These are phyloP conservation scores for Colletotrichum truncatum DNA, from an alignment of 2,329 filamentous ascomycete genomes.

Conservation along the genomic window DNA sequence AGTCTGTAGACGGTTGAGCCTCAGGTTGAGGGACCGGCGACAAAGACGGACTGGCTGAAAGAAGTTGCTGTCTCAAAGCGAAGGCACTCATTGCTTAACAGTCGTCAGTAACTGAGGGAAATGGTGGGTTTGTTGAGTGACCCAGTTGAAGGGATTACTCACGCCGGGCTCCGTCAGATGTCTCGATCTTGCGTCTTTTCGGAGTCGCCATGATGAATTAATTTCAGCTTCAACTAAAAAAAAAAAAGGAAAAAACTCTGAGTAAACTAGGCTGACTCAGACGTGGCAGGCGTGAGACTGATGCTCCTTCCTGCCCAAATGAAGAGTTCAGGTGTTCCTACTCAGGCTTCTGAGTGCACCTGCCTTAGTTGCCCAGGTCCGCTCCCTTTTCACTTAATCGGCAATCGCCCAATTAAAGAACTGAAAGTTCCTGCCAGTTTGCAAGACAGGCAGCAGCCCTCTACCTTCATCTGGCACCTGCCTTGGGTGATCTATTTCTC, in stretches of 20 bases:
- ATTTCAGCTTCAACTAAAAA: too few relatives aligned
- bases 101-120: constrained; percentile 26
- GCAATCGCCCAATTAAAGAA: too few relatives aligned
- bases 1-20: neutral
- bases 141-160: constrained; percentile 32
- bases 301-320: too few relatives aligned
- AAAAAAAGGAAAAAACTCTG: too few relatives aligned
- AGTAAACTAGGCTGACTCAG: too few relatives aligned
- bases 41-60: constrained; percentile 21
- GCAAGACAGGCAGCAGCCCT: neutral
- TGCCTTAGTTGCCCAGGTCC: too few relatives aligned
- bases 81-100: constrained; percentile 52
- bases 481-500: neutral
- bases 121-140: neutral
- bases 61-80: constrained; percentile 50
- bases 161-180: constrained; percentile 41
- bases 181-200: constrained; percentile 54
- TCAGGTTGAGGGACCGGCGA: constrained; percentile 19
- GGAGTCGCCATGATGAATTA: constrained; percentile 39
- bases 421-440: too few relatives aligned
- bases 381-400: too few relatives aligned
- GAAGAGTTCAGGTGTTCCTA: too few relatives aligned
- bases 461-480: neutral
- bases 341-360: too few relatives aligned
- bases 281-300: too few relatives aligned